Percentiles rank a stretch among this genome's conserved stretches.
Conservation (phyloP, 1,284 basidiomycete species). For the Exobasidium cylindrosporum region DNA sequence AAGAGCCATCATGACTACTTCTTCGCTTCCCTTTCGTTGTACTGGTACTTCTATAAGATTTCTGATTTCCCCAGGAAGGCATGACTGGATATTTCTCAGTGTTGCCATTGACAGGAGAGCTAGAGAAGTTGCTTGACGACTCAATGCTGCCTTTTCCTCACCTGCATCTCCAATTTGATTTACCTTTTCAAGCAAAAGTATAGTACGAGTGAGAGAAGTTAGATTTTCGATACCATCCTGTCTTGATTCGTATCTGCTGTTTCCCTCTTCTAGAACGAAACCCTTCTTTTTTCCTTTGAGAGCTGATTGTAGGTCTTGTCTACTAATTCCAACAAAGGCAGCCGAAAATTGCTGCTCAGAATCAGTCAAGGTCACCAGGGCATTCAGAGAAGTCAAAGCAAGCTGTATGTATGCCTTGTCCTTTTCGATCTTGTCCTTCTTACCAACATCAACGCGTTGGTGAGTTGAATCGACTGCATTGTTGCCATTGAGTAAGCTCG, state of each 20-base stretch:
- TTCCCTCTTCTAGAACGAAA: conserved; percentile 8
- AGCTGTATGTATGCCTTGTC: conserved; percentile 7
- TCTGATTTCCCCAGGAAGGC: conserved; percentile 7
- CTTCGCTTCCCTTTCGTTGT: conserved; percentile 3
- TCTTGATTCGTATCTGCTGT: not conserved
- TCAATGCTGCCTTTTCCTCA: not conserved
- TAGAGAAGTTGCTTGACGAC: conserved; percentile 2
- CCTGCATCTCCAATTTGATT: not conserved
- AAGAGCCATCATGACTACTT: not conserved
- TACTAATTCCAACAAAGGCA: conserved; percentile 17
- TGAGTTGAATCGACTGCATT: not conserved
- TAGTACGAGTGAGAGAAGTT: not conserved
- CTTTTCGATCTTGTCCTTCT: not conserved
- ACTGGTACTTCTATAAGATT: not conserved
- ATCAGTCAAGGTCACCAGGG: conserved; percentile 10
- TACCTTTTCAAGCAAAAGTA: not conserved
- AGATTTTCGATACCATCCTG: not conserved
- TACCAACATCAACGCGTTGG: not conserved
- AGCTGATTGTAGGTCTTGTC: not conserved
- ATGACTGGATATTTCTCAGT: conserved; percentile 7
- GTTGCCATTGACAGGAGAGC: conserved; percentile 14
- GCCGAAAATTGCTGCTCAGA: not conserved
- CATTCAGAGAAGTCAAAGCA: conserved; percentile 2
- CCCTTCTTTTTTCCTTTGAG: conserved; percentile 5
- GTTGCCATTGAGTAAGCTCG: not conserved